These are phyloP conservation scores for Candida mattraensis DNA, from an alignment of 805 yeast species.

Conservation along the genomic window DNA sequence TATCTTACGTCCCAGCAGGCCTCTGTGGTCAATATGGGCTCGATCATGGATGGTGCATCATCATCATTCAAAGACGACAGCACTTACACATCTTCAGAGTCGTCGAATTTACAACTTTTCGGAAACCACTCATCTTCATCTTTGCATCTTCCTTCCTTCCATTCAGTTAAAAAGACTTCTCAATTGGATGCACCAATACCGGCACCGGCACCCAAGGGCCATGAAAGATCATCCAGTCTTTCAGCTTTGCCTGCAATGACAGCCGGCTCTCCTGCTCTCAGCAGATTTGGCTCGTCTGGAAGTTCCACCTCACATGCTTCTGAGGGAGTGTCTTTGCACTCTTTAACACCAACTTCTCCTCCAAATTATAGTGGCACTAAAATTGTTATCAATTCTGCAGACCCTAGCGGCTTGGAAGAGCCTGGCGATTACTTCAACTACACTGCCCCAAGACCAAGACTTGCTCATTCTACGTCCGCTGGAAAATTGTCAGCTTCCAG, in stretches of 20 bases:
- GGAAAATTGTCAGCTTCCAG: slow-evolving; percentile 7
- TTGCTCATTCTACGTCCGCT: slow-evolving; percentile 14
- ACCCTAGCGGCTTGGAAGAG: slow-evolving; percentile 11
- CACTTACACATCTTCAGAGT: slow-evolving; percentile 8
- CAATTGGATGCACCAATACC: slow-evolving; percentile 2
- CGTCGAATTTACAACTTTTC: slow-evolving; percentile 7
- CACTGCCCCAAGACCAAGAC: slow-evolving; percentile 28
- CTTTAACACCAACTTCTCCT: slow-evolving; percentile 17
- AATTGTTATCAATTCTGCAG: slow-evolving; percentile 19
- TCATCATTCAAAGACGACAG: slow-evolving; percentile 15
- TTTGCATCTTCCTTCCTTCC: slow-evolving; percentile 27
- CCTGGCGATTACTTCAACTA: slow-evolving; percentile 30
- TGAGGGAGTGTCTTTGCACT: slow-evolving; percentile 12
- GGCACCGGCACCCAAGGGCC: slow-evolving; percentile 6
- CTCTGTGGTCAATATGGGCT: slow-evolving; percentile 9
- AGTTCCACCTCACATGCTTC: slow-evolving; percentile 15
- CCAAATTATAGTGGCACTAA: slow-evolving; percentile 13
- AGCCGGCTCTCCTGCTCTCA: slow-evolving; percentile 7
- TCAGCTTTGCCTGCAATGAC: slow-evolving; percentile 15
- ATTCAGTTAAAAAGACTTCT: slow-evolving; percentile 20
- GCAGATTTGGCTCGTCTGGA: slow-evolving; percentile 16
- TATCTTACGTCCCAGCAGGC: slow-evolving; percentile 11
- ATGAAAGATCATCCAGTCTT: slow-evolving; percentile 13
- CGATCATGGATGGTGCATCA: slow-evolving; percentile 8
- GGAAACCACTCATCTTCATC: slow-evolving; percentile 23